phyloP scores from a whole-genome alignment of 139 green algal genomes.

The Micractinium sp. region DNA sequence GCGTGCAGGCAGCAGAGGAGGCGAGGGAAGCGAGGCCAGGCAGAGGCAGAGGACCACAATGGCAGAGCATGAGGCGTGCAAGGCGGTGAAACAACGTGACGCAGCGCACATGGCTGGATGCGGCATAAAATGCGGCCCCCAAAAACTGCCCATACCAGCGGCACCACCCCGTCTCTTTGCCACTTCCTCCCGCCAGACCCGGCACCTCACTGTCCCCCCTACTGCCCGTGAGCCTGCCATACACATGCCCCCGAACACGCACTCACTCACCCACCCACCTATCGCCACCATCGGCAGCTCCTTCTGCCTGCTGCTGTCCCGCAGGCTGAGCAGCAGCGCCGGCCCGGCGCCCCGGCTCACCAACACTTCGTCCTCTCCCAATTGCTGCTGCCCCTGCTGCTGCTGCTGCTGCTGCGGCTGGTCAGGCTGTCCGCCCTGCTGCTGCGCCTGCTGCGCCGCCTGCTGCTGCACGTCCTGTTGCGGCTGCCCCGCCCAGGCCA shows the following conservation, averaged over 20 bases:
- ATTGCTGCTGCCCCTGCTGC: neutral
- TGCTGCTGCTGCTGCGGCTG: neutral
- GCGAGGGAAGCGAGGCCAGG: no score
- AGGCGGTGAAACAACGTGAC: no score
- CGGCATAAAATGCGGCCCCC: no score
- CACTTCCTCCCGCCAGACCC: no score
- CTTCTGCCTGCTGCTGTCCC: neutral
- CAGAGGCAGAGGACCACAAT: no score
- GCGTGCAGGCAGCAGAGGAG: no score
- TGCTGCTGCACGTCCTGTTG: neutral
- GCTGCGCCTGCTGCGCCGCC: neutral
- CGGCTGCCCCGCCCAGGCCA: neutral
- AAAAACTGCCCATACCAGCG: no score
- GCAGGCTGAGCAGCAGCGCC: constrained; percentile 12
- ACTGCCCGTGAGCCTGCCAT: neutral
- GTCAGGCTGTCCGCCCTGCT: neutral
- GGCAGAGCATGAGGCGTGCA: no score
- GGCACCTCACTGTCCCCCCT: no score
- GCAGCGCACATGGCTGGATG: no score
- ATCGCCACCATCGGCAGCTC: neutral
- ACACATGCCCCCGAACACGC: neutral
- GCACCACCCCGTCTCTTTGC: no score
- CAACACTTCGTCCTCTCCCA: neutral
- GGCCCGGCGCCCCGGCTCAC: neutral
- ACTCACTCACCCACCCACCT: neutral